Evolutionary conservation across 2,329 filamentous ascomycete species (phyloP).

Genomic region (Calonectria leucothoes): DNA sequence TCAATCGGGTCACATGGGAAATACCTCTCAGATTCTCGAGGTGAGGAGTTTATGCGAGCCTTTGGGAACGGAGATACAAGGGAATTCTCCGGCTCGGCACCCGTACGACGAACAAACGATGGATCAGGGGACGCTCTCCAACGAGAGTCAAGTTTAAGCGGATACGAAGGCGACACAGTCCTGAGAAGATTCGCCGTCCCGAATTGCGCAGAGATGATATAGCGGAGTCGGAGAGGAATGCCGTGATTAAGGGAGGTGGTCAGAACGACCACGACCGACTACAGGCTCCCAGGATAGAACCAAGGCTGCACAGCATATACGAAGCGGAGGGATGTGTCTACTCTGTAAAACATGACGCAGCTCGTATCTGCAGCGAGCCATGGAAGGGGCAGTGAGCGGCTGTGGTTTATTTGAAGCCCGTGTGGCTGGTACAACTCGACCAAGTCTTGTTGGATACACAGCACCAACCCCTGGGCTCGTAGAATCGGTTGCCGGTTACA

Average conservation of each 20-base stretch:
- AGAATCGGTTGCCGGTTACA: not conserved
- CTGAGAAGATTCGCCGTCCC: not conserved
- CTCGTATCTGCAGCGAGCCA: not conserved
- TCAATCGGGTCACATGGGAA: not conserved
- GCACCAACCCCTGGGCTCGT: not conserved
- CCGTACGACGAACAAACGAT: not conserved
- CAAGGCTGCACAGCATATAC: not conserved
- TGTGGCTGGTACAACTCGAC: not conserved
- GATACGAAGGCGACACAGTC: not conserved
- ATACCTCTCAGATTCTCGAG: not conserved
- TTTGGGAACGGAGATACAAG: not conserved
- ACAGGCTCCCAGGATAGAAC: not conserved
- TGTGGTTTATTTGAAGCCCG: not conserved
- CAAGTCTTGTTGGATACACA: not conserved
- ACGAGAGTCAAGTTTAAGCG: not conserved
- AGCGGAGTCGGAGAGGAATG: not conserved
- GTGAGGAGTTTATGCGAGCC: not conserved
- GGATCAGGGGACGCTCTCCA: not conserved
- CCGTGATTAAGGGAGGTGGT: not conserved
- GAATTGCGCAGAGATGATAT: not conserved
- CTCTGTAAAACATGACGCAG: not conserved
- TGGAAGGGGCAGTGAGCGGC: not conserved
- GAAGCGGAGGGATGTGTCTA: not conserved
- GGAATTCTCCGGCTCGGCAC: not conserved
- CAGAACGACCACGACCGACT: not conserved